Evolutionary conservation across 768 basidiomycete genomes (phyloP), one percentile per base, ranked within the genome.

Genomic region (Dictyophora rubrovolvata): DNA sequence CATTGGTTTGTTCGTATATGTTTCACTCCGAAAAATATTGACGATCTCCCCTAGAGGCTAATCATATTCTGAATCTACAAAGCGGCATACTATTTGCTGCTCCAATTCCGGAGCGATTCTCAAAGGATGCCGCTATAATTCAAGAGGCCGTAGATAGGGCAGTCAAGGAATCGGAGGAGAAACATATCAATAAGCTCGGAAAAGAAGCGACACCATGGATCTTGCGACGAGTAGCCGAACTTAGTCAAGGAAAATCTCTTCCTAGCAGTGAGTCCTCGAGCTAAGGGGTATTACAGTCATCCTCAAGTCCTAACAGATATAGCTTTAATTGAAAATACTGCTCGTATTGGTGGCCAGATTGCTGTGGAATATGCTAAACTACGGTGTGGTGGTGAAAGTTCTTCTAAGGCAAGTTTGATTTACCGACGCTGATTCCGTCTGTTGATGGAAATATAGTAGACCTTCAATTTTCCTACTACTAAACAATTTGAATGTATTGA

Each of bases 181-280:
- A 85, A 62, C 92, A 93, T 1, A 74, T 95, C 50, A 86, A 80
- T 65, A 82, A 76, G 64, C 74, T 77, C 17, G 96, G 96, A 2
- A 97, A 96, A 65, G 89, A 92, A 61, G 93, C 81, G 6, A 99
- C 96, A 1, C 96, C 96, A 7, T 98, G 95, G 95, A 74, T 99
- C 10, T 75, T 99, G 33, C 76, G 78, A 48, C 83, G 95, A 33
- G 85, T 98, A 1, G 79, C 79, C 16, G 87, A 95, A 68, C 75
- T 98, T 52, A 92, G 88, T 0, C 67, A 79, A 34, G 92, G 92
- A 1, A 76, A 75, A 61, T 92, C 91, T 5, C 72, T 96, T 54
- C 73, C 77, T 42, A 85, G 80, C 66, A 87, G 86, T 87, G 60
- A 70, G 86, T 72, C 3, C 11, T 18, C 12, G 37, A 1, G 17